phyloP scores from a whole-genome alignment of 73 alveolate species.

The Stentor coeruleus region DNA sequence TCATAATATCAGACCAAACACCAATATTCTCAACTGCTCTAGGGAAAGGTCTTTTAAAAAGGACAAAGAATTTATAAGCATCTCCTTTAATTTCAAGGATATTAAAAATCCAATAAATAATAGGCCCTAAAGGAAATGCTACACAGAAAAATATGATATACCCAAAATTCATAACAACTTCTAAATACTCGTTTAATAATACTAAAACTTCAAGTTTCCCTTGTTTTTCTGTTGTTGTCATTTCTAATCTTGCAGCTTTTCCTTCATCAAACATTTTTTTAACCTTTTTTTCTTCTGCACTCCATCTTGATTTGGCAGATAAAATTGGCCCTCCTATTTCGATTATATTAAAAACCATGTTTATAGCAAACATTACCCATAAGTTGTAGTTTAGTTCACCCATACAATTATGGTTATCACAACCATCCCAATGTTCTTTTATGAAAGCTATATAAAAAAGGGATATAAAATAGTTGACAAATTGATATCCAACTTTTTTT shows the following conservation, averaged over 20 bases:
- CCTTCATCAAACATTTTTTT: not conserved
- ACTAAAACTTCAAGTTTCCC: not conserved
- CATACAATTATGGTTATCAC: constrained; percentile 25
- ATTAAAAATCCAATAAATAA: constrained; percentile 16
- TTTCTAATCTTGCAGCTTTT: constrained; percentile 6
- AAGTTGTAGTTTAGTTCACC: constrained; percentile 20
- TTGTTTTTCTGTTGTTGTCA: not conserved
- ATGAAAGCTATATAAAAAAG: constrained; percentile 42
- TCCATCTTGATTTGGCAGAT: not conserved
- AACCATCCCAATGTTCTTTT: constrained; percentile 37
- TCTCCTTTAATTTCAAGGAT: constrained; percentile 23
- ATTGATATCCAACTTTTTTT: constrained; percentile 33
- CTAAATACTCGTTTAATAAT: constrained; percentile 9
- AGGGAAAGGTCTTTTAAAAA: constrained; percentile 27
- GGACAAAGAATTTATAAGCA: constrained; percentile 16
- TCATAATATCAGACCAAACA: constrained; percentile 3
- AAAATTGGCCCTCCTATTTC: not conserved
- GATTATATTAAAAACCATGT: constrained; percentile 8
- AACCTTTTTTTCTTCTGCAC: constrained; percentile 12
- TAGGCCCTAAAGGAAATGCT: constrained; percentile 31
- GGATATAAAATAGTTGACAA: constrained; percentile 37
- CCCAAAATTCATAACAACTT: constrained; percentile 6
- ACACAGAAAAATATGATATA: constrained; percentile 29
- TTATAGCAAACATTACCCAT: constrained; percentile 7
- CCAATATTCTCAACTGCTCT: constrained; percentile 19